Conservation (phyloP, 345 rosid genomes). For the Erysimum cheiranthoides region DNA sequence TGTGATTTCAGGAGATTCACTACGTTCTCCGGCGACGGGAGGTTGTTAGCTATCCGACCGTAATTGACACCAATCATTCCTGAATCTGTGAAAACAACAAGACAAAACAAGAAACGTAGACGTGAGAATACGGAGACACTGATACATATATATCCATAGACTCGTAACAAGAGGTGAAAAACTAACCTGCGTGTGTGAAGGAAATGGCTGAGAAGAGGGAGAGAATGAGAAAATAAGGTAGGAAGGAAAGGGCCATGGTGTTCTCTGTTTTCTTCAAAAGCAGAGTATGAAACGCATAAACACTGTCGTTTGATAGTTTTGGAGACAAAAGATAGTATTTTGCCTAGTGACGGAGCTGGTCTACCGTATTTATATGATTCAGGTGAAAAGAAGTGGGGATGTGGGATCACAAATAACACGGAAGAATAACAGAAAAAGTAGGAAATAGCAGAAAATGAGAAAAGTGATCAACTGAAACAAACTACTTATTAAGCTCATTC, state of each 20-base stretch:
- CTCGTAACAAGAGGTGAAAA: neutral
- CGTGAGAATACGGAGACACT: slow-evolving; percentile 9
- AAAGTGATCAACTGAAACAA: slow-evolving; percentile 1
- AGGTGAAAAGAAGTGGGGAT: slow-evolving; percentile 31
- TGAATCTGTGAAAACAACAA: slow-evolving; percentile 40
- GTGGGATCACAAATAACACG: slow-evolving; percentile 36
- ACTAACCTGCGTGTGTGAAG: slow-evolving; percentile 48
- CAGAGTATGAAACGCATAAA: slow-evolving; percentile 23
- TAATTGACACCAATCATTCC: slow-evolving; percentile 77
- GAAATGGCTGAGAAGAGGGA: slow-evolving; percentile 40
- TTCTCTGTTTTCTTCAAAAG: slow-evolving; percentile 1
- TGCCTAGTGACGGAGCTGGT: slow-evolving; percentile 12
- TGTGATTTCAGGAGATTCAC: slow-evolving; percentile 68
- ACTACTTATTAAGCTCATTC: neutral
- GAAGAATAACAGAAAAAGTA: neutral
- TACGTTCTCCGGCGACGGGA: slow-evolving; percentile 70
- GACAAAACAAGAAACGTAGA: neutral
- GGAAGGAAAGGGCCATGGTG: slow-evolving; percentile 17
- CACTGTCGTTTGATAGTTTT: slow-evolving; percentile 9
- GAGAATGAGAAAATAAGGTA: slow-evolving; percentile 35
- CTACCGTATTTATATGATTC: slow-evolving; percentile 8
- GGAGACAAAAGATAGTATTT: neutral
- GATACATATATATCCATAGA: neutral
- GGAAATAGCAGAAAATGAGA: neutral
- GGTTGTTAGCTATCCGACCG: slow-evolving; percentile 75